Base-by-base conservation (phyloP, 345 rosid genomes). In the Eucalyptus tenuipes region DNA sequence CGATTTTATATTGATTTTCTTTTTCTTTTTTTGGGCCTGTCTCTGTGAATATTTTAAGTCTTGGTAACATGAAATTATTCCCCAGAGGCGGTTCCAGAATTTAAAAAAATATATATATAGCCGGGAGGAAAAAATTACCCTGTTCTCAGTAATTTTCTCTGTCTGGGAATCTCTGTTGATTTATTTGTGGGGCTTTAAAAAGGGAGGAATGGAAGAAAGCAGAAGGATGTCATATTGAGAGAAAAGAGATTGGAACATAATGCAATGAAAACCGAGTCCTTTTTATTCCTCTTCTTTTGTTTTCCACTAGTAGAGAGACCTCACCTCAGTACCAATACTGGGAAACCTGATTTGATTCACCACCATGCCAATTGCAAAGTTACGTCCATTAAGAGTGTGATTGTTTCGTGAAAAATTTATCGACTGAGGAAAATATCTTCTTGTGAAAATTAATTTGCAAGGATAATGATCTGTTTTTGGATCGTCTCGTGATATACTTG, bases 351-450 rank as follows among this genome's bases (percentile, higher is more conserved):
- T 59, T 25, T 25, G 66, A 59, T 3, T 25, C 33, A 27, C 68
- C 33, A 6, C 17, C 68, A 29, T 2, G 68, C 31, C 14, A 6
- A 13, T 61, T 61, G 68, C 68, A 61, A 61, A 61, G 68, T 61
- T 61, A 6, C 0, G 7, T 29, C 3, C 16, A 61, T 13, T 13
- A 2, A 2, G 3, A n/a, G 17, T 3, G 68, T 3, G 33, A 61
- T 4, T 57, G n/a, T 57, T 55, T 25, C 7, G 0, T 1, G n/a
- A 7, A 61, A 61, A 29, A 29, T n/a, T 27, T 29, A 13, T 61
- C 1, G 0, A 52, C 0, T 7, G 3, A 0, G 24, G 4, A 52
- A 52, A 52, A 52, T 52, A 10, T 18, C 18, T 52, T 52, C 0
- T 52, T 1, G 24, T 1, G 24, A 1, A 52, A 7, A 7, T 52